These are phyloP conservation scores for Rubus parviflorus DNA, from an alignment of 306 rosid species.

Conservation along the genomic window DNA sequence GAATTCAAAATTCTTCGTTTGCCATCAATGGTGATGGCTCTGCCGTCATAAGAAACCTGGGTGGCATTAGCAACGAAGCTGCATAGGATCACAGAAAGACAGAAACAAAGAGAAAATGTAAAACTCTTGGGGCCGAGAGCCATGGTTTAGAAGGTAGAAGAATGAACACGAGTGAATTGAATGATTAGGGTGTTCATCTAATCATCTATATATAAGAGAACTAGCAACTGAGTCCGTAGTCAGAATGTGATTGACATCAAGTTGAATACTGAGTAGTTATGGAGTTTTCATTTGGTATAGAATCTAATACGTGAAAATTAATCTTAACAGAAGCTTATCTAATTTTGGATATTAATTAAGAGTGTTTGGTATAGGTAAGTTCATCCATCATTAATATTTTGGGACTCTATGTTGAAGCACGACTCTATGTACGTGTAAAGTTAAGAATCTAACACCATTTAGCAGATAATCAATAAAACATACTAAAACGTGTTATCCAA, in stretches of 20 bases:
- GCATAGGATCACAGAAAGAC: neutral
- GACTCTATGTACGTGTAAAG: no score
- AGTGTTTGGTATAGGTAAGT: no score
- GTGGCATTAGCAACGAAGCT: conserved; percentile 6
- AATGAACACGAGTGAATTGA: neutral
- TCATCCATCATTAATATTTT: no score
- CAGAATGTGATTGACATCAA: neutral
- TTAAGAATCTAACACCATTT: no score
- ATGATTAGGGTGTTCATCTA: neutral
- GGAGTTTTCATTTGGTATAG: no score
- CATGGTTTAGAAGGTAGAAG: neutral
- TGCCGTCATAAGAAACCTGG: conserved; percentile 38
- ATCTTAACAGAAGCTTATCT: neutral
- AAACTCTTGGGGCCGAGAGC: neutral
- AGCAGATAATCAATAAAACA: no score
- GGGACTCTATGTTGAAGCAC: no score
- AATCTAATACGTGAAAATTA: neutral
- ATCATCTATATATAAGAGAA: neutral
- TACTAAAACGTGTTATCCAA: no score
- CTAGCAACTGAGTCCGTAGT: neutral
- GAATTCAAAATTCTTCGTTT: conserved; percentile 35
- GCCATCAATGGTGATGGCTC: conserved; percentile 53
- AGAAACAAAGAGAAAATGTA: neutral
- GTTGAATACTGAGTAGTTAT: neutral
- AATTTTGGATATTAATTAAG: neutral